Conservation (phyloP, 2,329 filamentous ascomycete genomes). For the Aspergillus vadensis region DNA sequence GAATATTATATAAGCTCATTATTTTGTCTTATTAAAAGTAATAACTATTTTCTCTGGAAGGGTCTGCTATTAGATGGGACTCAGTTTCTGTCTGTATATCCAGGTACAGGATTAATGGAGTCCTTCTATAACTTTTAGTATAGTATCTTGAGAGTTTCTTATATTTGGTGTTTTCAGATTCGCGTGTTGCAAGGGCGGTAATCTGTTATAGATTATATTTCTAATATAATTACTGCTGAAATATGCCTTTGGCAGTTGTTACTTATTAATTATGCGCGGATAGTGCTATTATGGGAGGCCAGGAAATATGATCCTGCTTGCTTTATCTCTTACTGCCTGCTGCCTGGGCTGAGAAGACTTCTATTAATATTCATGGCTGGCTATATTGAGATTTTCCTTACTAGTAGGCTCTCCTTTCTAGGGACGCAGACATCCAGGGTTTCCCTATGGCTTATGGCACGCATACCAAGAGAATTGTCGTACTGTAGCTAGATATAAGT, state of each 20-base stretch:
- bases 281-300: neutral
- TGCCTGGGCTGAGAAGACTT: neutral
- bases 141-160: neutral
- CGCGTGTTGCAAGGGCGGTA: too few relatives aligned
- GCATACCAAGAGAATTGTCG: neutral
- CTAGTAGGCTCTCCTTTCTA: neutral
- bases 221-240: neutral
- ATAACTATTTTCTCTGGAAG: constrained; percentile 12
- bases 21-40: constrained; percentile 1
- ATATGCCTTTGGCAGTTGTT: neutral
- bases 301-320: neutral
- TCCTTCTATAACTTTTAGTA: constrained; percentile 8
- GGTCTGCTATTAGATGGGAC: constrained; percentile 11
- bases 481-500: neutral
- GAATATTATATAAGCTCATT: neutral
- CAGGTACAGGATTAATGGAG: constrained; percentile 17
- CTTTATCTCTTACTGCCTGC: neutral
- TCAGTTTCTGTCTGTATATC: constrained; percentile 18
- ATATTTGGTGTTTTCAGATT: neutral
- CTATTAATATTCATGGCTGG: neutral
- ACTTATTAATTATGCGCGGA: neutral
- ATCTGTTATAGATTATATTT: neutral
- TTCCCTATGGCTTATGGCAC: neutral
- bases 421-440: neutral
- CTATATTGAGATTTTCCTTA: neutral